Evolutionary conservation across 495 filamentous ascomycete species (phyloP), one percentile per base, ranked within the genome.

Genomic region (Elasticomyces elasticus): DNA sequence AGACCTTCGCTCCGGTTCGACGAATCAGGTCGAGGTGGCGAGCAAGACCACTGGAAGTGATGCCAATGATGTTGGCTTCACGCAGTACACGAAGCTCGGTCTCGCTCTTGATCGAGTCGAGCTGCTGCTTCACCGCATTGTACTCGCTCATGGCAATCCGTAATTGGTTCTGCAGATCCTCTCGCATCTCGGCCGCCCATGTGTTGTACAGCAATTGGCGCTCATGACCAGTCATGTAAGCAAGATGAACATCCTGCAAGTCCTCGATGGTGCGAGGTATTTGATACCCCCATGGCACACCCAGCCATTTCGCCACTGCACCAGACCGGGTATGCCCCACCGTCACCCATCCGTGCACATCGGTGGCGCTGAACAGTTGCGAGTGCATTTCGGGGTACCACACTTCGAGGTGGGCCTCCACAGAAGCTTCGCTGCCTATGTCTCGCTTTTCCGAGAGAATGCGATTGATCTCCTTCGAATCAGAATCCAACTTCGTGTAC

Each of bases 11-110:
- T 25, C 67, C 62, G 4, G 91, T 52, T 15, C 73, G 72, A 26
- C 74, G 74, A 1, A 94, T 75, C 42, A 85, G 66, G 1, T 78
- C 69, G 0, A 87, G 62, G 42, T 85, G 81, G 12, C 74, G 71
- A 11, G 86, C 86, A 2, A 92, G 67, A 0, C 87, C 86, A 0
- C 82, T 80, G 0, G 87, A 88, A 0, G 86, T 92, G 0, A 85
- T 71, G 0, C 85, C 84, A 46, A 94, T 79, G 17, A 94, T 69
- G 42, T 87, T 67, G 0, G 74, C 75, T 49, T 72, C 45, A 26
- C 67, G 56, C 0, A 86, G 72, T 38, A 72, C 75, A 28, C 79
- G 68, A 0, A 76, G 64, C 53, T 81, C 68, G 1, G 77, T 56
- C 42, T 85, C 79, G 15, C 69, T 62, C 31, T 67, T 64, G 7